Percentiles rank a stretch among this genome's conserved stretches.
phyloP scores from a whole-genome alignment of 208 protist species.

The Crithidia bombi region DNA sequence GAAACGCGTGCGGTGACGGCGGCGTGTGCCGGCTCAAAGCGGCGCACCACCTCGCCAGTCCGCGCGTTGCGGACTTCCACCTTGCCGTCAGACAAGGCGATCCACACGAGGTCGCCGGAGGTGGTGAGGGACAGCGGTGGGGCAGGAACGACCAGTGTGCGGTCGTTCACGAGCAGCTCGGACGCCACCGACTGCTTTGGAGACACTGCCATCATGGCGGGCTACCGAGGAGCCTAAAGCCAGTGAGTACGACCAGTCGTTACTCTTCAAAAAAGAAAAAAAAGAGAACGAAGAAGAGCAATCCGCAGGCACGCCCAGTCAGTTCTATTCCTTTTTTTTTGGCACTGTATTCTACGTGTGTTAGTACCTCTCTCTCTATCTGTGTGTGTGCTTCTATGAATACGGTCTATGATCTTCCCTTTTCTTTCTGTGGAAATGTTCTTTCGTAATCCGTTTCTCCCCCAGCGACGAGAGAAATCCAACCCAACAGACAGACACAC shows the following conservation, averaged over 20 bases:
- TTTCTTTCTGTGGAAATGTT: no score
- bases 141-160: slow-evolving; percentile 47
- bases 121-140: slow-evolving; percentile 56
- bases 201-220: not conserved
- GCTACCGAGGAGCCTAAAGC: no score
- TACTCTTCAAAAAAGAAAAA: not conserved
- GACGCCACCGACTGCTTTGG: slow-evolving; percentile 33
- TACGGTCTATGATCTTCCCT: no score
- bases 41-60: slow-evolving; percentile 61
- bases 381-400: slow-evolving; percentile 1
- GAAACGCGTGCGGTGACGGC: not conserved
- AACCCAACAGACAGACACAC: no score
- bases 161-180: slow-evolving; percentile 66
- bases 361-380: no score
- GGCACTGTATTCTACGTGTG: no score
- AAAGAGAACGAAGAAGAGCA: not conserved
- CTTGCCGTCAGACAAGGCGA: slow-evolving; percentile 57
- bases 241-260: no score
- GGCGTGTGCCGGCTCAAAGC: slow-evolving; percentile 35
- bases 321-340: no score
- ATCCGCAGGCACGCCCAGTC: no score
- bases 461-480: no score
- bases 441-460: no score
- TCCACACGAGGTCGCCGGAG: slow-evolving; percentile 71
- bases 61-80: slow-evolving; percentile 72